phyloP scores from a whole-genome alignment of 495 filamentous ascomycete species.

The Hypoxylon fuscum region DNA sequence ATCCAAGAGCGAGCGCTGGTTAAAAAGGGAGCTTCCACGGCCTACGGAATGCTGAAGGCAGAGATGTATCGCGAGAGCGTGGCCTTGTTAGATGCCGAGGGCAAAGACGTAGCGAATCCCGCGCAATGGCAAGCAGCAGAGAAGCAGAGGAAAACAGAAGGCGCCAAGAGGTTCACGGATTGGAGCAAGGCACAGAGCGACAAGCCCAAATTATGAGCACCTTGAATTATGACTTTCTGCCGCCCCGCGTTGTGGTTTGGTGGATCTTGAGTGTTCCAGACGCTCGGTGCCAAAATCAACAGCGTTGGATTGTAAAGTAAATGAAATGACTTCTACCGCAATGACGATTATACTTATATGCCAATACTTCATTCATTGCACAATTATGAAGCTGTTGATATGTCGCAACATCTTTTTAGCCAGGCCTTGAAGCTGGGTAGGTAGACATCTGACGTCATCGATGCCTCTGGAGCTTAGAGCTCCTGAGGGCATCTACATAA shows the following conservation, averaged over 20 bases:
- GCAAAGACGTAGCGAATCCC: slow-evolving; percentile 12
- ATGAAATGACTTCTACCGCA: no score
- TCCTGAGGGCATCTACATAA: no score
- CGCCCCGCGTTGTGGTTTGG: no score
- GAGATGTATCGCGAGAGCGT: slow-evolving; percentile 77
- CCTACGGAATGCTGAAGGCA: slow-evolving; percentile 73
- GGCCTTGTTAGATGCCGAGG: slow-evolving; percentile 58
- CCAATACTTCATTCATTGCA: no score
- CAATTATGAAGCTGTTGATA: no score
- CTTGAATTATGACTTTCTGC: no score
- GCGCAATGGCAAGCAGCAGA: slow-evolving; percentile 44
- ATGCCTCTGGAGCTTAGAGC: neutral
- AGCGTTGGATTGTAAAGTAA: no score
- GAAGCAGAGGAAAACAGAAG: slow-evolving; percentile 56
- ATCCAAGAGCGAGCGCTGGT: slow-evolving; percentile 64
- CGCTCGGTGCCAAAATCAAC: no score
- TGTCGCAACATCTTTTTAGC: no score
- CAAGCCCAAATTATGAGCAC: slow-evolving; percentile 57
- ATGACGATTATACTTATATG: no score
- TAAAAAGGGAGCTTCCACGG: slow-evolving; percentile 66
- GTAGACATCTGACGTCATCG: slow-evolving; percentile 21
- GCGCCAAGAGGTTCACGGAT: slow-evolving; percentile 55
- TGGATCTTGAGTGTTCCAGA: no score
- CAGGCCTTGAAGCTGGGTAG: no score
- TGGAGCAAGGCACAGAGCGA: slow-evolving; percentile 34